These are phyloP conservation scores for Cucumis melo DNA, from an alignment of 306 rosid genomes.

Conservation along the genomic window DNA sequence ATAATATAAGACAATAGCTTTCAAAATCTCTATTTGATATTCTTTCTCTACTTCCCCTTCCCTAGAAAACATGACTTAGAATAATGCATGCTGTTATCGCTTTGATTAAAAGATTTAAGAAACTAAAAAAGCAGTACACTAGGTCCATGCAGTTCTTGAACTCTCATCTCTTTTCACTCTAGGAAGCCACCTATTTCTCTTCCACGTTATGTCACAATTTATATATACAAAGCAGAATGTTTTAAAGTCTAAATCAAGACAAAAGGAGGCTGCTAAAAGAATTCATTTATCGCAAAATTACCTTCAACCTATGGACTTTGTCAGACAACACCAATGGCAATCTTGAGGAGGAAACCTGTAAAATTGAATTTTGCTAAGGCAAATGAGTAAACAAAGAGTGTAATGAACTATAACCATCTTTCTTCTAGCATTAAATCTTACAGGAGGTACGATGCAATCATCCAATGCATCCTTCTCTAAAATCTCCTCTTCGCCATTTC, in stretches of 20 bases:
- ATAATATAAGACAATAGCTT: conserved; percentile 6
- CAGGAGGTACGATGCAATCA: conserved; percentile 40
- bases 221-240: background rate
- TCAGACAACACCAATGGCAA: conserved; percentile 87
- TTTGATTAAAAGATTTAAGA: background rate
- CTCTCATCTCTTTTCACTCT: background rate
- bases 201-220: background rate
- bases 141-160: background rate
- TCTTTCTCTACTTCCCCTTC: background rate
- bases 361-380: conserved; percentile 15
- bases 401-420: background rate
- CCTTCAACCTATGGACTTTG: conserved; percentile 81
- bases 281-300: conserved; percentile 17
- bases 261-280: background rate
- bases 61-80: background rate
- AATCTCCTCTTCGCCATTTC: conserved; percentile 26
- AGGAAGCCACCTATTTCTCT: background rate
- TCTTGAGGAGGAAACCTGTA: conserved; percentile 64
- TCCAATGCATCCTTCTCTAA: conserved; percentile 49
- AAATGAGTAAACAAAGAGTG: conserved; percentile 11
- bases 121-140: background rate
- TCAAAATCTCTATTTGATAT: conserved; percentile 8
- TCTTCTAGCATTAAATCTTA: conserved; percentile 23
- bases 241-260: background rate
- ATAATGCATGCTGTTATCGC: background rate